Evolutionary conservation across 768 basidiomycete species (phyloP), one percentile per base, ranked within the genome.

Genomic region (Suillus weaverae): DNA sequence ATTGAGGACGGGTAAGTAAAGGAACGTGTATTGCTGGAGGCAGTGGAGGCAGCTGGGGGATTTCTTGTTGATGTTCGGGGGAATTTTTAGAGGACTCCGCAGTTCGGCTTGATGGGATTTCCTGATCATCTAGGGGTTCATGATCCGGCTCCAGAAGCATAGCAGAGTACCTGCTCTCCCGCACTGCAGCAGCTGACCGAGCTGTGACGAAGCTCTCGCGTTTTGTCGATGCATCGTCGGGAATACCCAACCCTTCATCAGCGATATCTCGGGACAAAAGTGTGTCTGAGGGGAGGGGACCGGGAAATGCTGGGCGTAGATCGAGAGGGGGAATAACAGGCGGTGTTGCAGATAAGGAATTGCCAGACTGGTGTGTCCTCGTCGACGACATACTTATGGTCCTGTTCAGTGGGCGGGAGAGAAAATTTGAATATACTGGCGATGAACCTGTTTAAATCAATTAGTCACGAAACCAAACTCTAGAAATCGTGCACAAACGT

Each of bases 371-470:
- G 63, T 88, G 84, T 1, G 85, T 88, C 51, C 82, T 82, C 18
- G 86, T 86, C 2, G 89, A 90, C 1, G 83, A 84, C 64, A 89
- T 81, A 32, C 88, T 89, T 50, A 84, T 78, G 6, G 89, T 87
- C 39, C 89, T 81, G 70, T 89, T 91, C 63, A 90, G 74, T 14
- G 85, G 86, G 3, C 90, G 84, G 7, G 84, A 81, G 53, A 91
- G 79, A 71, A 91, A 91, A 0, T 86, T 78, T 9, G 82, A 81
- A 67, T 84, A 81, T 36, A 74, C 76, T 14, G 82, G 81, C 16
- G 85, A 86, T 18, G 84, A 84, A 44, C 83, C 85, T 84, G 61
- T 36, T 51, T 60, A 48, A 54, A 48, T 61, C 6, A 59, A 36
- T 62, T 30, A 54, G 54, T 16, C 22, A 48, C 16, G 54, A 53